Conservation (phyloP, 768 basidiomycete species). For the Chlorophyllum brunneum region DNA sequence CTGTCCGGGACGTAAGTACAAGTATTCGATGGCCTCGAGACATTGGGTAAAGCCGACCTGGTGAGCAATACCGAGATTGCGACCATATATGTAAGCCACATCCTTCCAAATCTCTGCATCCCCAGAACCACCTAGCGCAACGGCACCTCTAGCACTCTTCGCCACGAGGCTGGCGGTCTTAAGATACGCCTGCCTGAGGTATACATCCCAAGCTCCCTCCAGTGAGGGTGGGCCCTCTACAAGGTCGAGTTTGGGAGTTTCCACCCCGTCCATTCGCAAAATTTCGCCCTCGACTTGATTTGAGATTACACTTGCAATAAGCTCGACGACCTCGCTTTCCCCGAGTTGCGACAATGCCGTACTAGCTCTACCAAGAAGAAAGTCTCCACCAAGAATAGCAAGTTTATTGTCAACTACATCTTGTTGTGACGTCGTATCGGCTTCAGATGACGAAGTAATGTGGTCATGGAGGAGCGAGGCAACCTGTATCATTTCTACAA, state of each 20-base stretch:
- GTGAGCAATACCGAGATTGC: constrained; percentile 84
- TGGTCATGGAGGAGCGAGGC: constrained; percentile 92
- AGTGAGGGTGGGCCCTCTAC: constrained; percentile 26
- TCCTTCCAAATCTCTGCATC: constrained; percentile 86
- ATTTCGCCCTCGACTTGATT: constrained; percentile 98
- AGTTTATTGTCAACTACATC: constrained; percentile 89
- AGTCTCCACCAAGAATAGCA: constrained; percentile 91
- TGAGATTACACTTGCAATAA: constrained; percentile 86
- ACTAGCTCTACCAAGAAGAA: constrained; percentile 87
- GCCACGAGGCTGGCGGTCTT: constrained; percentile 92
- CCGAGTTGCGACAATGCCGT: constrained; percentile 86
- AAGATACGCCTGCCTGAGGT: constrained; percentile 66
- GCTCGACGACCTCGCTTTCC: constrained; percentile 86
- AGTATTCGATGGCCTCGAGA: background rate
- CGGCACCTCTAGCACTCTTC: constrained; percentile 79
- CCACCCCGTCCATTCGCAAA: constrained; percentile 62
- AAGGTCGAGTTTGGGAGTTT: constrained; percentile 34
- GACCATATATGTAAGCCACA: constrained; percentile 85
- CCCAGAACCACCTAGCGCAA: constrained; percentile 78
- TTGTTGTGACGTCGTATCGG: constrained; percentile 41
- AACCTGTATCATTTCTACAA: constrained; percentile 97
- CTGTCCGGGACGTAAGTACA: constrained; percentile 8
- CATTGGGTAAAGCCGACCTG: constrained; percentile 28
- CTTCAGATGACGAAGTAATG: constrained; percentile 70
- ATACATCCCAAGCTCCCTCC: constrained; percentile 63